Percentiles rank a stretch among this genome's conserved stretches.
Evolutionary conservation across 2,329 filamentous ascomycete genomes (phyloP).

Genomic region (Beauveria sp.): DNA sequence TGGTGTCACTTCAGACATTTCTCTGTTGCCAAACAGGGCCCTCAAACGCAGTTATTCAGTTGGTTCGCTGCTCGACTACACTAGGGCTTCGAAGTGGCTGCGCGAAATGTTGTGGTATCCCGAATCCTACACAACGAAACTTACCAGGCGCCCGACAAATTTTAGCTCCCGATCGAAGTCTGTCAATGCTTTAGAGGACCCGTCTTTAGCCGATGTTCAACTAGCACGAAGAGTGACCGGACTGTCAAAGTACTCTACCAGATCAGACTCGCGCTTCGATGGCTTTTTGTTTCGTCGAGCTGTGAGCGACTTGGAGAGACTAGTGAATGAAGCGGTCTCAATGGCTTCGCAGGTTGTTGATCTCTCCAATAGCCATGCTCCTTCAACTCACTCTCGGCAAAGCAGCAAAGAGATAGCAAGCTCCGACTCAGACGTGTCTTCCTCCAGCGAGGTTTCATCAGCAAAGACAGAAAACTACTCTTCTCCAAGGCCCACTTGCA

Average conservation of each 20-base stretch:
- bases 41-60: slow-evolving; percentile 19
- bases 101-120: slow-evolving; percentile 22
- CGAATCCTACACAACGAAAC: slow-evolving; percentile 18
- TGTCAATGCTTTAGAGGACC: not conserved
- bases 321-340: slow-evolving; percentile 38
- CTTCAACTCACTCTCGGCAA: not conserved
- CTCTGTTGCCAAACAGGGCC: not conserved
- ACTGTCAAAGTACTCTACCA: slow-evolving; percentile 16
- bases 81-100: slow-evolving; percentile 27
- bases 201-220: slow-evolving; percentile 13
- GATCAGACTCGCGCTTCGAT: slow-evolving; percentile 19
- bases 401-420: not conserved
- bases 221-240: slow-evolving; percentile 15
- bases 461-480: not conserved
- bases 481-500: slow-evolving; percentile 14
- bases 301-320: slow-evolving; percentile 36
- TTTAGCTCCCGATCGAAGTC: not conserved
- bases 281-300: slow-evolving; percentile 26
- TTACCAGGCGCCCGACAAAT: slow-evolving; percentile 20
- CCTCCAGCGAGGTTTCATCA: not conserved
- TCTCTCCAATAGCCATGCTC: slow-evolving; percentile 18
- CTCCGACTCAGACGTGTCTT: not conserved
- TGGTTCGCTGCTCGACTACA: slow-evolving; percentile 24
- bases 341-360: slow-evolving; percentile 34
- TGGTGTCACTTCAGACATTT: not conserved